Base-by-base conservation (phyloP, 306 rosid species). In the Pterocarpus santalinus region DNA sequence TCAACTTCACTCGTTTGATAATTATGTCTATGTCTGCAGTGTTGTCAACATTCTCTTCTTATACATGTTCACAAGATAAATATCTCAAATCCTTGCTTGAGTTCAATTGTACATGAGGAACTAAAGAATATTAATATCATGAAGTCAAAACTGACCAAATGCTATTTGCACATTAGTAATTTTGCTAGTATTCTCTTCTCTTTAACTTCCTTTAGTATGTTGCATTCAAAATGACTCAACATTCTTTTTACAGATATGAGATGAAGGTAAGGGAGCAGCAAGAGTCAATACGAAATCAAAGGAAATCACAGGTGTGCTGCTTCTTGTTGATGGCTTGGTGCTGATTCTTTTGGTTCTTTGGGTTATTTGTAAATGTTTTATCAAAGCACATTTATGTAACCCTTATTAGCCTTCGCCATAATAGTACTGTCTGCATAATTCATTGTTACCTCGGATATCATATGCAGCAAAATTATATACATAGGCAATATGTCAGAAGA, bases 261-360 rank as follows among this genome's bases (percentile, higher is more conserved):
- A 95, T 95, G 14, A 95, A 95, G 88, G 8, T 93, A 80, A 90
- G 94, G 87, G 98, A 93, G 89, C 99, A 95, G 82, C 98, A 95
- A 57, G 99, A 89, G 88, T 71, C 61, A 49, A 84, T 93, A 77
- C 90, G 99, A 87, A 92, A 86, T 86, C 85, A 95, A 83, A 87
- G 99, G 69, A 90, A 88, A 82, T 82, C 49, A 64, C 99, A 95
- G 93, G 99, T 93, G 85, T 80, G 44, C 69, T 65, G 46, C 76
- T 73, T 61, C 53, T 44, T 47, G 35, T 41, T 65, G 43, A 69
- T 62, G 76, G 58, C 76, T 68, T 72, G 52, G 17, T 62, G 69
- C 34, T 69, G 51, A 69, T 53, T 39, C 6, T 75, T 77, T 44
- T 56, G 73, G 46, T 83, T 56, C 36, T 38, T 46, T 57, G 73